Evolutionary conservation across 2,329 filamentous ascomycete genomes (phyloP).

Genomic region (Neofusicoccum cordaticola): DNA sequence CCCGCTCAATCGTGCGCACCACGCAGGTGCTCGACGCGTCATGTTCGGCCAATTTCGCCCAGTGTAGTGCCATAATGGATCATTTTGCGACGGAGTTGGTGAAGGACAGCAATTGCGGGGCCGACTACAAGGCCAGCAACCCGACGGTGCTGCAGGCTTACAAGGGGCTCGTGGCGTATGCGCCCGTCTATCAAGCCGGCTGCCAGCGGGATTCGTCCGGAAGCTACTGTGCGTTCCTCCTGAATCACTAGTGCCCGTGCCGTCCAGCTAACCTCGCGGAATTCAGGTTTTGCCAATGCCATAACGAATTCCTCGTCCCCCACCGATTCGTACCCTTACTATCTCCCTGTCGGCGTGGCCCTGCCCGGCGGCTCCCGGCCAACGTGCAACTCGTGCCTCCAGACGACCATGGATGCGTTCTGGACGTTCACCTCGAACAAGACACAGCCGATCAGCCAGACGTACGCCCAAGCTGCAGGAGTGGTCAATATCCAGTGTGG

Average conservation of each 20-base stretch:
- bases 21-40: conserved; percentile 76
- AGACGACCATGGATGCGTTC: conserved; percentile 79
- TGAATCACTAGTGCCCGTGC: conserved; percentile 8
- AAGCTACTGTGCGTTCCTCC: conserved; percentile 59
- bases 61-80: conserved; percentile 65
- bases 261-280: conserved; percentile 15
- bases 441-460: conserved; percentile 63
- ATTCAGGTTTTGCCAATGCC: conserved; percentile 68
- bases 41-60: conserved; percentile 64
- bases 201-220: conserved; percentile 70
- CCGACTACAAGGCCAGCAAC: conserved; percentile 67
- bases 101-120: conserved; percentile 61
- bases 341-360: conserved; percentile 71
- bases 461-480: conserved; percentile 69
- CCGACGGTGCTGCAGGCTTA: conserved; percentile 72
- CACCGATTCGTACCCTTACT: conserved; percentile 78
- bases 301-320: conserved; percentile 68
- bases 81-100: conserved; percentile 65
- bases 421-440: conserved; percentile 65
- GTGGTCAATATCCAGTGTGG: conserved; percentile 68
- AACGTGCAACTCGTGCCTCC: conserved; percentile 71
- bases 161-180: conserved; percentile 72
- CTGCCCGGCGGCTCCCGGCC: conserved; percentile 68
- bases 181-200: conserved; percentile 72
- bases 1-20: conserved; percentile 67